Evolutionary conservation across 2,329 filamentous ascomycete species (phyloP), one percentile per base, ranked within the genome.

Genomic region (Neonectria hederae): DNA sequence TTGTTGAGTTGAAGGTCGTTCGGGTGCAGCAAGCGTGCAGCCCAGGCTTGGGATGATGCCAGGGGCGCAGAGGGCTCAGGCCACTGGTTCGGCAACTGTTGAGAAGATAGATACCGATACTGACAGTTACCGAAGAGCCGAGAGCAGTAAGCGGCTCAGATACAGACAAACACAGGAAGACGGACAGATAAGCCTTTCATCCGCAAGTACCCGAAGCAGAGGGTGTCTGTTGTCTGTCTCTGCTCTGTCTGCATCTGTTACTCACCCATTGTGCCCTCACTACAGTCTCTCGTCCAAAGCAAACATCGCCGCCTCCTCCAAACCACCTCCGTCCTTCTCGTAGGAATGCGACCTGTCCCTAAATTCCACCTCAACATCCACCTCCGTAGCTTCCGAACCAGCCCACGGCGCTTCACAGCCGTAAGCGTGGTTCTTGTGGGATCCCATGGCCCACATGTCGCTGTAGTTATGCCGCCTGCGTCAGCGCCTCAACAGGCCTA

Each of bases 41-140:
- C 30, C 30, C 11, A 10, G 30, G 30, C 32, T 21, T 19, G 26
- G 19, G 57, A 67, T 62, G 54, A 55, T 64, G 59, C 54, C 62
- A 55, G 53, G 63, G 65, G 48, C 53, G 30, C 64, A 72, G 66
- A 65, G 55, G 71, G 71, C 62, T 72, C 60, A 68, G 55, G 66
- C 71, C 71, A 73, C 66, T 65, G 59, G 69, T 73, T 73, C 71
- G 54, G 59, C 43, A 65, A 53, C 62, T 43, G 54, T 42, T 59
- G 62, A 28, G n/a, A 32, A 42, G 48, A 55, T 48, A 32, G 59
- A 48, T 56, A n/a, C 46, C 35, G 35, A 13, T 54, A 22, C 48
- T 56, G 55, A 55, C 9, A 9, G 28, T 28, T 53, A 51, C 45
- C 43, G 52, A 55, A 52, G 48, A 51, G 48, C 40, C 40, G 51